Evolutionary conservation across 371 early-diverging fungal genomes (phyloP).

Genomic region (Apophysomyces variabilis): DNA sequence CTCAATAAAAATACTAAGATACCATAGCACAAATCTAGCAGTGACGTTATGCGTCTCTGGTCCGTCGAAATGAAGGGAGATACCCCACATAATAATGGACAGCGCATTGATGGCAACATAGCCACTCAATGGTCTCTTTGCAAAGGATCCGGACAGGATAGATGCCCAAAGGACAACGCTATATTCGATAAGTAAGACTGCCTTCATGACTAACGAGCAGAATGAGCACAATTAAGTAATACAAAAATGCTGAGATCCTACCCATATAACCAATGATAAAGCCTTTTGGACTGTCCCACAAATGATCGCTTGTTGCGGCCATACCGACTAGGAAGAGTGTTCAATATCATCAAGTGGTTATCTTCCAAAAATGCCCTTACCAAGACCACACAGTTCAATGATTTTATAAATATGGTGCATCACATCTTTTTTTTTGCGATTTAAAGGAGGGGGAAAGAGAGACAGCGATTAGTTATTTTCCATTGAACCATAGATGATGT

Average conservation of each 20-base stretch:
- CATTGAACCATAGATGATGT: not conserved
- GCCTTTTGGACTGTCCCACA: conserved; percentile 33
- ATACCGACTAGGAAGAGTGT: conserved; percentile 33
- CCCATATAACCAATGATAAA: conserved; percentile 56
- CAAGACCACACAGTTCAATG: conserved; percentile 48
- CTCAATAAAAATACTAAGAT: conserved; percentile 51
- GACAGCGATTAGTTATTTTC: too few species aligned
- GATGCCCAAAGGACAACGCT: conserved; percentile 33
- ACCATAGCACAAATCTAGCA: conserved; percentile 45
- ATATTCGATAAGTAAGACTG: conserved; percentile 44
- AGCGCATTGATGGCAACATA: conserved; percentile 46
- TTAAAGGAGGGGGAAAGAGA: too few species aligned
- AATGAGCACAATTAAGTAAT: not conserved
- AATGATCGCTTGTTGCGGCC: conserved; percentile 45
- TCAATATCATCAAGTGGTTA: not conserved
- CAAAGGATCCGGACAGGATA: conserved; percentile 26
- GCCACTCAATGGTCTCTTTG: conserved; percentile 30
- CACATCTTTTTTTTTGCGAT: conserved; percentile 31
- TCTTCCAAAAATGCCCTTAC: conserved; percentile 20
- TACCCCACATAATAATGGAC: conserved; percentile 56
- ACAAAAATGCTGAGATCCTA: conserved; percentile 16
- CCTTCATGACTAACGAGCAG: conserved; percentile 43
- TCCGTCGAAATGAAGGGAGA: conserved; percentile 35
- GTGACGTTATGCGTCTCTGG: not conserved
- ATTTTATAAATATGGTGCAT: conserved; percentile 53